phyloP scores from a whole-genome alignment of 2,329 filamentous ascomycete genomes.

The Penicillium thymicola region DNA sequence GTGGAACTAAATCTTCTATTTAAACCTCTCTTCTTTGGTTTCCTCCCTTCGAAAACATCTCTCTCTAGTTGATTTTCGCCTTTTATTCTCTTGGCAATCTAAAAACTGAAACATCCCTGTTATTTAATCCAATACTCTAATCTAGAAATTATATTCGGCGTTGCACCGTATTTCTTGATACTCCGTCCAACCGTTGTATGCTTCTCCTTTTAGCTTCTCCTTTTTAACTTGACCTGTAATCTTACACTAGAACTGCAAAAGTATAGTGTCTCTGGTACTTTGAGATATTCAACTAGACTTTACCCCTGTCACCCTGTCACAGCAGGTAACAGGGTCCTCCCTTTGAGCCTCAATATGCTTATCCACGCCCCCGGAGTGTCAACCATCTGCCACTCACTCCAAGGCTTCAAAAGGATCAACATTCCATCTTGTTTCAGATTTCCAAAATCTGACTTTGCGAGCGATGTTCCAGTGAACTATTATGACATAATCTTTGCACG shows the following conservation, averaged over 20 bases:
- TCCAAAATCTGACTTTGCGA: neutral
- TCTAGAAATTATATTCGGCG: neutral
- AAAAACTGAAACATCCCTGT: constrained; percentile 3
- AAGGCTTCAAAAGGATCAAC: neutral
- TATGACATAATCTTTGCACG: constrained; percentile 10
- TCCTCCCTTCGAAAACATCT: neutral
- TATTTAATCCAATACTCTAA: neutral
- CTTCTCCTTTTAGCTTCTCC: neutral
- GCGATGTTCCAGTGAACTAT: neutral
- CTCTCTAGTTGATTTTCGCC: neutral
- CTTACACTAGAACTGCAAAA: neutral
- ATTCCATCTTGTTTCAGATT: neutral
- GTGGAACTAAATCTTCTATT: constrained; percentile 19
- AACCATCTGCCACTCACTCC: neutral
- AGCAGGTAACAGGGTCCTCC: neutral
- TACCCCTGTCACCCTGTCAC: neutral
- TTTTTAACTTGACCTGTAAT: neutral
- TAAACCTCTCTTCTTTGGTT: constrained; percentile 2
- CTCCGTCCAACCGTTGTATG: neutral
- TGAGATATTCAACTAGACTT: neutral
- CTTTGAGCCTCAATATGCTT: neutral
- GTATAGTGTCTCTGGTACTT: neutral
- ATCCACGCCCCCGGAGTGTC: neutral
- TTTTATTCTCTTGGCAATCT: neutral
- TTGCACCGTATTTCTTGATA: neutral